These are phyloP conservation scores for Mycena vitilis DNA, from an alignment of 768 basidiomycete genomes.

Conservation along the genomic window DNA sequence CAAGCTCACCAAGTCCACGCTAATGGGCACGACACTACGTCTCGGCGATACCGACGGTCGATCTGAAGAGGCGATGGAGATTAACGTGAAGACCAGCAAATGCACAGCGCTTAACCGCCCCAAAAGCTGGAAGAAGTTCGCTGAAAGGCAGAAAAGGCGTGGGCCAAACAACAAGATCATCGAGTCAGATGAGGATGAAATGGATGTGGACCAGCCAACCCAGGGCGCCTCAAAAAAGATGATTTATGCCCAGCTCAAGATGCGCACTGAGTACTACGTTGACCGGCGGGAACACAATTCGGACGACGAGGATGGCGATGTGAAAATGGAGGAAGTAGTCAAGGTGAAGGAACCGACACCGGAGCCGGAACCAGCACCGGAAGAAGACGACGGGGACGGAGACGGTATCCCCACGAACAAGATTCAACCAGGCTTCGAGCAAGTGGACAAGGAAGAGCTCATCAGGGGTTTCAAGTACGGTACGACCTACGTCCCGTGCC, in stretches of 20 bases:
- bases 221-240: constrained; percentile 36
- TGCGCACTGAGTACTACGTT: constrained; percentile 68
- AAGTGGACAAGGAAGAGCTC: constrained; percentile 83
- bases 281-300: constrained; percentile 55
- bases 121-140: constrained; percentile 85
- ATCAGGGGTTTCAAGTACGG: constrained; percentile 91
- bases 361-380: constrained; percentile 33
- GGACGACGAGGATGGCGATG: constrained; percentile 46
- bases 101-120: constrained; percentile 78
- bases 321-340: constrained; percentile 50
- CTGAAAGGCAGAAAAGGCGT: constrained; percentile 49
- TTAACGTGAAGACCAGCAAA: constrained; percentile 82
- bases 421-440: constrained; percentile 55
- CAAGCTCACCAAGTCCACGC: constrained; percentile 74
- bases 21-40: constrained; percentile 73
- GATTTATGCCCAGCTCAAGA: constrained; percentile 57
- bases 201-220: constrained; percentile 42
- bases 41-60: constrained; percentile 80
- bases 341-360: constrained; percentile 6
- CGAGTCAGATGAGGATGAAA: constrained; percentile 48
- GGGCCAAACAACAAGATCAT: constrained; percentile 48
- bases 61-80: constrained; percentile 78
- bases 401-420: constrained; percentile 45
- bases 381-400: constrained; percentile 48
- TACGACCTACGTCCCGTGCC: constrained; percentile 86